Evolutionary conservation across 441 rosid species (phyloP).

Genomic region (Hura crepitans): DNA sequence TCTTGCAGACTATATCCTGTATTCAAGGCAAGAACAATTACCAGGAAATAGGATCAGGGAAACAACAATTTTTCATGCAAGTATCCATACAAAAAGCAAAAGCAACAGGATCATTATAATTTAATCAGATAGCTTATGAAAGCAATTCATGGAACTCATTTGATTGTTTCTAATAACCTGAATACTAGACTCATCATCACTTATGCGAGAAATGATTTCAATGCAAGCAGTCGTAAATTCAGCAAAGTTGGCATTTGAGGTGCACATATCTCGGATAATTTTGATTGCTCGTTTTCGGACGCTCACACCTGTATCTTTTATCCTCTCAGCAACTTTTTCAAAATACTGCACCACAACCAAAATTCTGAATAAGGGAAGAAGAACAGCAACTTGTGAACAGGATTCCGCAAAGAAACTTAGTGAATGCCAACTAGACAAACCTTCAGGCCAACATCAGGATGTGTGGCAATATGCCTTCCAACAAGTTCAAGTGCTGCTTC

Average conservation of each 20-base stretch:
- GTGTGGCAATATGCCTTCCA: slow-evolving; percentile 95
- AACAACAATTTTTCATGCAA: slow-evolving; percentile 7
- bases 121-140: not conserved
- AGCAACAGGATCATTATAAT: not conserved
- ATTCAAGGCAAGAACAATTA: slow-evolving; percentile 17
- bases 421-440: slow-evolving; percentile 35
- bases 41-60: slow-evolving; percentile 13
- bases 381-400: slow-evolving; percentile 5
- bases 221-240: slow-evolving; percentile 86
- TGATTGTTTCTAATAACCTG: slow-evolving; percentile 53
- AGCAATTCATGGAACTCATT: not conserved
- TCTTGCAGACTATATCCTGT: slow-evolving; percentile 99
- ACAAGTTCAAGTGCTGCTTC: slow-evolving; percentile 99
- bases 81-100: not conserved
- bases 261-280: slow-evolving; percentile 97
- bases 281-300: slow-evolving; percentile 96
- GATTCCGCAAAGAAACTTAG: slow-evolving; percentile 13
- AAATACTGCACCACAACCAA: slow-evolving; percentile 60
- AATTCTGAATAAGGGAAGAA: slow-evolving; percentile 10
- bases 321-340: slow-evolving; percentile 98
- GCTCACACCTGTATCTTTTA: slow-evolving; percentile 98
- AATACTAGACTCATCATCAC: slow-evolving; percentile 93
- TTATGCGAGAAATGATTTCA: slow-evolving; percentile 90
- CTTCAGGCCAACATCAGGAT: slow-evolving; percentile 97
- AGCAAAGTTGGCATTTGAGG: slow-evolving; percentile 75